These are phyloP conservation scores for Angomonas deanei DNA, from an alignment of 208 protist genomes.

Conservation along the genomic window DNA sequence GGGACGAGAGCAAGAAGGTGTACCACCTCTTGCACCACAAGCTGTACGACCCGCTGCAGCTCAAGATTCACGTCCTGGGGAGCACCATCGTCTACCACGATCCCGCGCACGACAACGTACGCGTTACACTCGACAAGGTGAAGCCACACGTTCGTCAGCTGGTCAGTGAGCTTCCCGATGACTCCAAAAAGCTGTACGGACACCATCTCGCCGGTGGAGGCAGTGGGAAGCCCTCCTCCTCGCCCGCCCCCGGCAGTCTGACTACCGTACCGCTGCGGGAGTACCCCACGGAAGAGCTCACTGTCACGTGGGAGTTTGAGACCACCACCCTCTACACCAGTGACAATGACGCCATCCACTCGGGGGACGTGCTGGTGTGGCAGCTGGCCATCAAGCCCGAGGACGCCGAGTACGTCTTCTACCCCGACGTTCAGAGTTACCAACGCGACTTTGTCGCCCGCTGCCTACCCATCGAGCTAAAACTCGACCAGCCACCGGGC, in stretches of 20 bases:
- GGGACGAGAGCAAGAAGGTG: neutral
- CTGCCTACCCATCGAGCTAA: conserved; percentile 66
- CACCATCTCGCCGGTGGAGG: conserved; percentile 35
- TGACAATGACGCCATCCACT: neutral
- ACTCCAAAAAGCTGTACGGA: conserved; percentile 24
- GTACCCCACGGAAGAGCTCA: conserved; percentile 20
- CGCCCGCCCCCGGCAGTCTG: neutral
- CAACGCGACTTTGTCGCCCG: conserved; percentile 64
- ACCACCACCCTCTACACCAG: conserved; percentile 23
- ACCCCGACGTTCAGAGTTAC: conserved; percentile 71
- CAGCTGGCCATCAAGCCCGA: conserved; percentile 40
- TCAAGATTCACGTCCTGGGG: conserved; percentile 68
- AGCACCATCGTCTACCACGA: conserved; percentile 51
- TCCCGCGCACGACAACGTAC: conserved; percentile 11
- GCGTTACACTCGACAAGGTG: conserved; percentile 36
- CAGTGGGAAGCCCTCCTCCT: neutral
- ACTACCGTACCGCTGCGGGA: neutral
- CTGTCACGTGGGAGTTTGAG: conserved; percentile 48
- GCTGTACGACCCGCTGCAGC: conserved; percentile 73
- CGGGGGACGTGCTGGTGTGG: conserved; percentile 29
- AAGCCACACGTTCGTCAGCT: conserved; percentile 42
- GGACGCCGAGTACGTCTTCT: conserved; percentile 65
- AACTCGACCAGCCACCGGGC: conserved; percentile 54
- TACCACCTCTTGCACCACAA: conserved; percentile 83
- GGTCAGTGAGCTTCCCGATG: conserved; percentile 44